A percentile compares a stretch with the other conserved stretches of the same genome.
Evolutionary conservation across 345 rosid species (phyloP).

Genomic region (Cardiospermum halicacabum): DNA sequence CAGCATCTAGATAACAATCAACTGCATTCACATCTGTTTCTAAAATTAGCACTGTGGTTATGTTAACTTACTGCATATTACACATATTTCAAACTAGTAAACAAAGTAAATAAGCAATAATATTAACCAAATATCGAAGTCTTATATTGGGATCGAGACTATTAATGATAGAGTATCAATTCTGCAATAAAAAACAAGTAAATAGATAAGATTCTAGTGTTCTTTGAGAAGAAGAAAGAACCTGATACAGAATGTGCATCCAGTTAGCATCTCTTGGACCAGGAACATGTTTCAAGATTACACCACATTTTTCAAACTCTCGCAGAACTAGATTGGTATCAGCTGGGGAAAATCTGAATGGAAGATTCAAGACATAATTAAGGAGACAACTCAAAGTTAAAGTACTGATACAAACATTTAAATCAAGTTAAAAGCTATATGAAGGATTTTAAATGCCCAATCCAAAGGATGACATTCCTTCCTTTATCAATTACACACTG

Average conservation of each 20-base stretch:
- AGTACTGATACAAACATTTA: not conserved
- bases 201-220: not conserved
- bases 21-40: not conserved
- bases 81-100: not conserved
- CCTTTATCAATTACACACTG: not conserved
- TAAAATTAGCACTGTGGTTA: not conserved
- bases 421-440: not conserved
- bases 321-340: conserved; percentile 90
- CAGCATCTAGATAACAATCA: too few relatives aligned
- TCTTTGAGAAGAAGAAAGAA: conserved; percentile 26
- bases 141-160: not conserved
- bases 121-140: conserved; percentile 4
- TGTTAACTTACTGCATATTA: not conserved
- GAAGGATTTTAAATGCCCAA: not conserved
- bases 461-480: not conserved
- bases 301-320: conserved; percentile 91
- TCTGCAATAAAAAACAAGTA: not conserved
- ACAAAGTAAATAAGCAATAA: conserved; percentile 6
- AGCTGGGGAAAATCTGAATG: conserved; percentile 70
- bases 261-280: conserved; percentile 97
- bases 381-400: not conserved
- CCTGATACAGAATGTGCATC: conserved; percentile 96
- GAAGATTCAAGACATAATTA: conserved; percentile 4
- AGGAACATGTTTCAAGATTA: conserved; percentile 85
- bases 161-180: not conserved